phyloP scores from a whole-genome alignment of 1,284 basidiomycete genomes.

The Heterobasidion parviporum region DNA sequence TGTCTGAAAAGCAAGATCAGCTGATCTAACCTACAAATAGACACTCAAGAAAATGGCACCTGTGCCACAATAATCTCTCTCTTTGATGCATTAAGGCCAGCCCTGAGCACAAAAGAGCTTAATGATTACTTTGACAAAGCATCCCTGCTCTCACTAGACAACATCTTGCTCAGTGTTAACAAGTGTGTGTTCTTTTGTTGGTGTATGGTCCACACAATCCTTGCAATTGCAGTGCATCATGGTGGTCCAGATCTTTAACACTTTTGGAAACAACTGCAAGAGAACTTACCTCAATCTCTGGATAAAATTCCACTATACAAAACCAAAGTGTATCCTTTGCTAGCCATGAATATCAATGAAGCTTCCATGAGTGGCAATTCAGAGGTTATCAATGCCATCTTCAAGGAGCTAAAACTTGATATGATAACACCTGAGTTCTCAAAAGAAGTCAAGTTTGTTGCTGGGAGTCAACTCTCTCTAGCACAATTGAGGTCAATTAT shows the following conservation, averaged over 20 bases:
- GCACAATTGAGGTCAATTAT: conserved; percentile 22
- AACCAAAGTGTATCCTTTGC: conserved; percentile 23
- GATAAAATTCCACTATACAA: conserved; percentile 23
- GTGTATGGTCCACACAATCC: conserved; percentile 19
- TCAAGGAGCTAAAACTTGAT: conserved; percentile 18
- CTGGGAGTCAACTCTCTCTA: conserved; percentile 30
- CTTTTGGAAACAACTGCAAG: conserved; percentile 16
- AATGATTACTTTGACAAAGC: conserved; percentile 14
- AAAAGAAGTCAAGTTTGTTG: conserved; percentile 15
- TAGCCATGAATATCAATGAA: conserved; percentile 29
- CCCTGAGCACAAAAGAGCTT: conserved; percentile 14
- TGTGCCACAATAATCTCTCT: conserved; percentile 18
- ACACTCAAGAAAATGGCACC: conserved; percentile 23
- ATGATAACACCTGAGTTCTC: conserved; percentile 5
- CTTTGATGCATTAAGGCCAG: conserved; percentile 13
- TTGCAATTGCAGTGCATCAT: conserved; percentile 22
- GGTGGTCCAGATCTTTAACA: conserved; percentile 20
- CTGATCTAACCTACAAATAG: conserved; percentile 5
- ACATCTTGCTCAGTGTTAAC: conserved; percentile 15
- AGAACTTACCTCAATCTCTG: conserved; percentile 12
- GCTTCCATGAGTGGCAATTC: conserved; percentile 26
- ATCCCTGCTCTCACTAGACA: conserved; percentile 13
- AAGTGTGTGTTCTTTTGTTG: conserved; percentile 15
- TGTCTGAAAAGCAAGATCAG: background rate
- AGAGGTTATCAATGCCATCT: conserved; percentile 24